Conservation (phyloP, 2,329 filamentous ascomycete species). For the Penicillium freii region DNA sequence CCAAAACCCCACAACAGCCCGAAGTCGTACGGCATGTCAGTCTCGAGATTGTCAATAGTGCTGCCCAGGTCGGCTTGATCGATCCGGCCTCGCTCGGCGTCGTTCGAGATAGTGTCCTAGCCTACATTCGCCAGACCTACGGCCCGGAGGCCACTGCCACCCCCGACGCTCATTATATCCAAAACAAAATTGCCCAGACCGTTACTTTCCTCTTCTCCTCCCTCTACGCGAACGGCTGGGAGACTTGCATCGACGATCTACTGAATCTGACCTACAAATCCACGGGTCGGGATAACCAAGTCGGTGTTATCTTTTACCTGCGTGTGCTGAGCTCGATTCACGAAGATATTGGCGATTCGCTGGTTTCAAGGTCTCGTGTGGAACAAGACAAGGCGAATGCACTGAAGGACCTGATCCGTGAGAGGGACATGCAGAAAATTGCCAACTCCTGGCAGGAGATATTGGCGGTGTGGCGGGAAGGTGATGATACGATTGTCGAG, state of each 20-base stretch:
- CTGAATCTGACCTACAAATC: conserved; percentile 67
- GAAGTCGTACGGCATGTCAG: conserved; percentile 87
- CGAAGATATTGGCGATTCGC: conserved; percentile 93
- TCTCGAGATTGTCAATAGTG: conserved; percentile 90
- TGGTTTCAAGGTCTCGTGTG: conserved; percentile 72
- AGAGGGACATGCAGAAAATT: conserved; percentile 84
- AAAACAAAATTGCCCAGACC: conserved; percentile 97
- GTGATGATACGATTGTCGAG: conserved; percentile 72
- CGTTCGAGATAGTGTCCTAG: conserved; percentile 77
- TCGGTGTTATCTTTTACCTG: conserved; percentile 81
- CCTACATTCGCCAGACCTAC: conserved; percentile 77
- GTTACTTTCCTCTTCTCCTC: conserved; percentile 89
- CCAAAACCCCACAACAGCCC: conserved; percentile 68
- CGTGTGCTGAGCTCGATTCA: conserved; percentile 86
- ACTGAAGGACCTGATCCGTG: conserved; percentile 85
- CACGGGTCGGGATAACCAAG: conserved; percentile 64
- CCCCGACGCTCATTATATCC: conserved; percentile 72
- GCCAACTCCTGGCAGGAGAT: conserved; percentile 90
- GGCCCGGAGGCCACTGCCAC: conserved; percentile 53
- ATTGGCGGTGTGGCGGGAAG: conserved; percentile 70
- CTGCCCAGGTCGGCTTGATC: conserved; percentile 75
- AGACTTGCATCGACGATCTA: conserved; percentile 87
- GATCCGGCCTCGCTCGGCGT: conserved; percentile 69
- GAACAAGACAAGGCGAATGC: conserved; percentile 84
- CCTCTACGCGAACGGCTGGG: conserved; percentile 83